phyloP scores from a whole-genome alignment of 305 asterid genomes.

The Fraxinus xanthoxyloides region DNA sequence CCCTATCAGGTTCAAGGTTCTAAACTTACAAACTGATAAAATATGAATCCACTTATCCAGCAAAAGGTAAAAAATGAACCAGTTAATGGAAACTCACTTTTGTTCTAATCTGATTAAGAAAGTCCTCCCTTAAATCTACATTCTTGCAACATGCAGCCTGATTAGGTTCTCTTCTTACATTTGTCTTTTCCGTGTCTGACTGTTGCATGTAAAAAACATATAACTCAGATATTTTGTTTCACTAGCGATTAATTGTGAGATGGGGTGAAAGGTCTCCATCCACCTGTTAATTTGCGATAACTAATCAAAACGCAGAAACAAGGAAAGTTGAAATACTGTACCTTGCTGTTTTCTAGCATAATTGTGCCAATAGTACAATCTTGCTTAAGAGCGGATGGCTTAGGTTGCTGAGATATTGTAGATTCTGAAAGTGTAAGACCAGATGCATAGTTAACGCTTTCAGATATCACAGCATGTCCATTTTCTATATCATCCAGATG shows the following conservation, averaged over 20 bases:
- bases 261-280: not conserved
- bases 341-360: slow-evolving; percentile 53
- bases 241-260: not conserved
- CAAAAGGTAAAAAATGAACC: not conserved
- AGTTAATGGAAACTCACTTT: slow-evolving; percentile 55
- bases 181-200: slow-evolving; percentile 37
- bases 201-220: slow-evolving; percentile 34
- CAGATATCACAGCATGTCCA: slow-evolving; percentile 23
- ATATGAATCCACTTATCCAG: slow-evolving; percentile 1
- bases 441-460: slow-evolving; percentile 35
- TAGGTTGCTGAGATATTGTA: slow-evolving; percentile 61
- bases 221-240: not conserved
- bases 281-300: not conserved
- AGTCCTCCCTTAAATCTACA: slow-evolving; percentile 62
- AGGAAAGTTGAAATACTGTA: slow-evolving; percentile 14
- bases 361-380: slow-evolving; percentile 40
- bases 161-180: slow-evolving; percentile 33
- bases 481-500: slow-evolving; percentile 34
- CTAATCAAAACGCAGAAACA: not conserved
- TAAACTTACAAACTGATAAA: not conserved
- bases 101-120: slow-evolving; percentile 84
- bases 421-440: slow-evolving; percentile 40
- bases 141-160: slow-evolving; percentile 35
- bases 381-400: slow-evolving; percentile 63
- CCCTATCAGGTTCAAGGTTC: slow-evolving; percentile 1